Conservation (phyloP, 352 stramenopile species). For the Phytophthora pinifolia region DNA sequence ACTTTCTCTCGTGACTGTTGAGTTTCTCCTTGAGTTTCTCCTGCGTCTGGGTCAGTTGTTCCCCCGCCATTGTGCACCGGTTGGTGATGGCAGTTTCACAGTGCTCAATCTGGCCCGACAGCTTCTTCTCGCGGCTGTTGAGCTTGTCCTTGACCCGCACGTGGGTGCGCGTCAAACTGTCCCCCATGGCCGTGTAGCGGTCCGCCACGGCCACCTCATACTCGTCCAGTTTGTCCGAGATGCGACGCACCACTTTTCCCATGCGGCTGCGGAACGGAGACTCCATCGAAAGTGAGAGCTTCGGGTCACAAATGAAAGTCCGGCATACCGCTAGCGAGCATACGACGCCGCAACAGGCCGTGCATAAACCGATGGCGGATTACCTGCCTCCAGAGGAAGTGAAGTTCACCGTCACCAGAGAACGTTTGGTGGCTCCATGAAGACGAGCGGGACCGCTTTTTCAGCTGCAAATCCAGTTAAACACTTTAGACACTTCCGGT, state of each 20-base stretch:
- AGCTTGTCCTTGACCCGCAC: constrained; percentile 13
- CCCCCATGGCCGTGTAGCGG: constrained; percentile 12
- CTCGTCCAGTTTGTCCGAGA: constrained; percentile 20
- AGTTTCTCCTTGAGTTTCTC: constrained; percentile 14
- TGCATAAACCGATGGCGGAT: constrained; percentile 8
- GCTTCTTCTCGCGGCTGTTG: constrained; percentile 17
- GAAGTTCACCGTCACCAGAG: neutral
- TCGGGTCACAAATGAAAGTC: constrained; percentile 17
- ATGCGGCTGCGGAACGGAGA: constrained; percentile 11
- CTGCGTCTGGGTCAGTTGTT: constrained; percentile 11
- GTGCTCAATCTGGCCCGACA: constrained; percentile 14
- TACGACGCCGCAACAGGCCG: constrained; percentile 15
- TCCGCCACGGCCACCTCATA: constrained; percentile 20
- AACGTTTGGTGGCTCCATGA: neutral
- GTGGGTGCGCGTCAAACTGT: constrained; percentile 14
- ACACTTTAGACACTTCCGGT: too few relatives aligned
- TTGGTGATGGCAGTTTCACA: constrained; percentile 15
- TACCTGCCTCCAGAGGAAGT: neutral
- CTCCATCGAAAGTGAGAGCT: constrained; percentile 3
- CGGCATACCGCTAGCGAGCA: neutral
- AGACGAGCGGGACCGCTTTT: too few relatives aligned
- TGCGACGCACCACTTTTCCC: constrained; percentile 11
- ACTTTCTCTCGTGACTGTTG: constrained; percentile 17
- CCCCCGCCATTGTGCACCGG: constrained; percentile 4
- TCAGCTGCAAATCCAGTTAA: too few relatives aligned